These are phyloP conservation scores for Ensete ventricosum DNA, from an alignment of 176 grass and related monocot genomes.

Conservation along the genomic window DNA sequence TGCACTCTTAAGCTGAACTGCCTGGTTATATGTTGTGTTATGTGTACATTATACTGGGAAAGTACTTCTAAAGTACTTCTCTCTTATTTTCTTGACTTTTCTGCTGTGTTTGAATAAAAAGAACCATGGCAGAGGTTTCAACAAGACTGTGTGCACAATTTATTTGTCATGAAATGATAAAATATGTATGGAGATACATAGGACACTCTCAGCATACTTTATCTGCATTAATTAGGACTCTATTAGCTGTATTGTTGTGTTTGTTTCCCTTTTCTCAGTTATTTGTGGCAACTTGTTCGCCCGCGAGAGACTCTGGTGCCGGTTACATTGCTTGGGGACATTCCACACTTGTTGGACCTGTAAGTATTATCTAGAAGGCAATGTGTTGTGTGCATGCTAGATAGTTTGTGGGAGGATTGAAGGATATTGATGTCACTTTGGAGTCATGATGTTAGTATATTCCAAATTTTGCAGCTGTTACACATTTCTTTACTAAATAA, in stretches of 20 bases:
- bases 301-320: constrained; percentile 58
- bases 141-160: neutral
- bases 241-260: neutral
- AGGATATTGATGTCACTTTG: neutral
- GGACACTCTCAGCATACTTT: neutral
- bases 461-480: neutral
- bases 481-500: neutral
- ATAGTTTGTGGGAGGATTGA: neutral
- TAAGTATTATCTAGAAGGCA: constrained; percentile 32
- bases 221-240: neutral
- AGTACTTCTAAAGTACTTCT: no score
- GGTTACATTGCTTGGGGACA: constrained; percentile 89
- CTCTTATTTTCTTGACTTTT: no score
- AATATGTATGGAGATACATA: neutral
- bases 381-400: neutral
- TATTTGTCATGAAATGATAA: neutral
- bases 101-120: no score
- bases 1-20: no score
- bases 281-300: constrained; percentile 69
- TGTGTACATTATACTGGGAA: no score
- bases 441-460: neutral
- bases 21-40: no score
- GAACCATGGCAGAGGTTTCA: no score
- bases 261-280: constrained; percentile 38
- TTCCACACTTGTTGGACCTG: constrained; percentile 85